Percentiles rank a stretch among this genome's conserved stretches.
These are phyloP conservation scores for Mycena vitilis DNA, from an alignment of 768 basidiomycete species.

Conservation along the genomic window DNA sequence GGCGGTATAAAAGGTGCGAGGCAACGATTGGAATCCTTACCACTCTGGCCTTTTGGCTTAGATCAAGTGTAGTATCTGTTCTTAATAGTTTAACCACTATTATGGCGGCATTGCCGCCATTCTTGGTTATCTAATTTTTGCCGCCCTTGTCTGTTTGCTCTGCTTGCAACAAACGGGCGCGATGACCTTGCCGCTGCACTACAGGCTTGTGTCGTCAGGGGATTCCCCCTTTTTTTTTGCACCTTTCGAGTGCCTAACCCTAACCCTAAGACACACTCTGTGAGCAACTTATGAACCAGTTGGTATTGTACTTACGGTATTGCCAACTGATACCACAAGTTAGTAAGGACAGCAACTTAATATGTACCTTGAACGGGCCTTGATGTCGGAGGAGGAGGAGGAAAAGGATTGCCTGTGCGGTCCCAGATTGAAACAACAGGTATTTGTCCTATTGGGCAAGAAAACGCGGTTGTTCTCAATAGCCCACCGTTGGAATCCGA, in stretches of 20 bases:
- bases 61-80: conserved; percentile 99
- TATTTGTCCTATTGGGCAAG: too few species aligned
- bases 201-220: not conserved
- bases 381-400: too few species aligned
- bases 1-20: not conserved
- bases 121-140: not conserved
- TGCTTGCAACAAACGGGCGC: not conserved
- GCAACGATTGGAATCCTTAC: conserved; percentile 52
- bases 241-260: not conserved
- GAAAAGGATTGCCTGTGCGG: too few species aligned
- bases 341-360: too few species aligned
- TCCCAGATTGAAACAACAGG: too few species aligned
- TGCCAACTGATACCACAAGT: too few species aligned
- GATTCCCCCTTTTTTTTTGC: not conserved
- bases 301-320: too few species aligned
- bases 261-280: too few species aligned
- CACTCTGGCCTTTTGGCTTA: conserved; percentile 97
- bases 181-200: not conserved
- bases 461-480: too few species aligned
- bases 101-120: conserved; percentile 44
- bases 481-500: too few species aligned
- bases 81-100: conserved; percentile 76
- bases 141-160: not conserved
- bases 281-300: too few species aligned
- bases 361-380: too few species aligned